Base-by-base conservation (phyloP, 139 green algal genomes). In the Ettlia oleoabundans region DNA sequence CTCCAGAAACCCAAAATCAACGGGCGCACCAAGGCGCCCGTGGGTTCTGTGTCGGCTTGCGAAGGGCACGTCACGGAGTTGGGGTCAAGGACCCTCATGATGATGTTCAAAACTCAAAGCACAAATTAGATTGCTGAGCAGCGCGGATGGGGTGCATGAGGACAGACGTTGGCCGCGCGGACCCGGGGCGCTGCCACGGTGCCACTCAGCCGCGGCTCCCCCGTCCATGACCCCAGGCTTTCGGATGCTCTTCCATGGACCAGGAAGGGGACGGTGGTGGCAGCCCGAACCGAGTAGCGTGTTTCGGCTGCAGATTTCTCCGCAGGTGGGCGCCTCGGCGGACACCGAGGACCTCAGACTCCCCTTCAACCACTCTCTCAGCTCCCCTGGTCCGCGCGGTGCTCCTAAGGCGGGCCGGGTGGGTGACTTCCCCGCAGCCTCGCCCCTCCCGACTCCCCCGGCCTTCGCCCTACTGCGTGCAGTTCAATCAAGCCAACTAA, bases 251-350 rank as follows among this genome's bases (percentile, higher is more conserved):
- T 58, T 58, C 47, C 47, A 58, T 65, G 55, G 55, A 65, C 21
- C 18, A 65, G 55, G 55, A 65, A 65, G 55, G 55, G 55, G 55
- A 15, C 30, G 55, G 55, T n/a, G 55, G 18, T 22, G 28, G 18
- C 55, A 65, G 55, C 30, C 55, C 55, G 5, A n/a, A 22, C 55
- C 55, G 55, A 65, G 47, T 58, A 58, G 55, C 55, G 40, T 47
- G 68, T 3, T 77, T 42, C 70, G 70, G 70, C n/a, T 77, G 70
- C 70, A 77, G 70, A 64, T 77, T 77, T 52, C 70, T 77, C 30
- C 70, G 70, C 70, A 41, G 43, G 70, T 63, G n/a, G 3, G 37
- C 37, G 15, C 30, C 2, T 10, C 42, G 10, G 30, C 18, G 13
- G 47, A 58, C 13, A 58, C 47, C 47, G 47, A n/a, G n/a, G n/a